phyloP scores from a whole-genome alignment of 176 grass and related monocot genomes.

The Thinopyrum elongatum region DNA sequence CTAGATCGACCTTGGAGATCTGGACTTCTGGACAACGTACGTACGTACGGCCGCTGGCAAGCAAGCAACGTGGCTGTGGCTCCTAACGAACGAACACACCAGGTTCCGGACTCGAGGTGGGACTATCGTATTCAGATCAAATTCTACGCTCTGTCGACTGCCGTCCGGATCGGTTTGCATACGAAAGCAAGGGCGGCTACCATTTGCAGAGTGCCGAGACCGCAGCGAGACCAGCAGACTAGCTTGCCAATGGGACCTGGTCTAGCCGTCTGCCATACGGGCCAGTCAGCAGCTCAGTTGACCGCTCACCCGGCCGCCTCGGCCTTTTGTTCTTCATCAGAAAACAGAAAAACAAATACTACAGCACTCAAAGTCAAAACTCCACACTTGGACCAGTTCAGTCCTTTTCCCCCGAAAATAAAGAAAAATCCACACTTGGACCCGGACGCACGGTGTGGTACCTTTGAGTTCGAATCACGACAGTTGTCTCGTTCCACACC shows the following conservation, averaged over 20 bases:
- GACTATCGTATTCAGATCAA: neutral
- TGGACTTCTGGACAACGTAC: neutral
- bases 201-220: slow-evolving; percentile 26
- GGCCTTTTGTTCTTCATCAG: no score
- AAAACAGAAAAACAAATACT: no score
- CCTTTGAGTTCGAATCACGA: neutral
- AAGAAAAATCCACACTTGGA: neutral
- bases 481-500: neutral
- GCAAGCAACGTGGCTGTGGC: neutral
- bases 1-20: neutral
- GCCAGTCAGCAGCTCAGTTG: neutral
- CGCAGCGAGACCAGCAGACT: neutral
- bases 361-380: neutral
- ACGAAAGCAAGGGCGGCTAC: neutral
- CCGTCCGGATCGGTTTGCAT: neutral
- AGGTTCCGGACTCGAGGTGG: neutral
- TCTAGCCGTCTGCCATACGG: slow-evolving; percentile 1
- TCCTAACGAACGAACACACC: neutral
- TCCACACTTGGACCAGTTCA: neutral
- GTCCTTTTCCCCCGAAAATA: no score
- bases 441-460: neutral
- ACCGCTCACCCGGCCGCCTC: neutral
- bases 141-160: neutral
- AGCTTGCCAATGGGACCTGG: neutral
- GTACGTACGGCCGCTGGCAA: neutral